Conservation (phyloP, 306 rosid species). For the Casuarina glauca region DNA sequence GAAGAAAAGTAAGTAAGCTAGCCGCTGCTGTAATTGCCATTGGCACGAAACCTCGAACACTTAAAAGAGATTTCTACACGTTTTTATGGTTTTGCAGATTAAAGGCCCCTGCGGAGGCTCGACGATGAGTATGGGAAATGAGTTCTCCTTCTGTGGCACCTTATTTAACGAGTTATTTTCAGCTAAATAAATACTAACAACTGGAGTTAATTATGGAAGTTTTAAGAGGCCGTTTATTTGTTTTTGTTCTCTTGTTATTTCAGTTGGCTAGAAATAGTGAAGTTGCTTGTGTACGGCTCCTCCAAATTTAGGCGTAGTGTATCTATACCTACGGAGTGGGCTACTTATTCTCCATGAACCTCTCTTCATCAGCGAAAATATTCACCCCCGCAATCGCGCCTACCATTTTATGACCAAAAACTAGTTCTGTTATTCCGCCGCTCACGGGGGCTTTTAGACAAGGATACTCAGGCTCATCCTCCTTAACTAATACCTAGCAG, state of each 20-base stretch:
- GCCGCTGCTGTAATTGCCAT: slow-evolving; percentile 42
- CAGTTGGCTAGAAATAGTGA: slow-evolving; percentile 27
- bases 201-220: slow-evolving; percentile 9
- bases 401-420: neutral
- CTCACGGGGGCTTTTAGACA: neutral
- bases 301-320: slow-evolving; percentile 6
- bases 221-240: slow-evolving; percentile 28
- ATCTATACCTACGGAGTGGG: slow-evolving; percentile 3
- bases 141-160: slow-evolving; percentile 19
- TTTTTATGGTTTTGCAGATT: neutral
- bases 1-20: slow-evolving; percentile 21
- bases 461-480: too few species aligned
- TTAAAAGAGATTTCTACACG: neutral
- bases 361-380: slow-evolving; percentile 9
- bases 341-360: slow-evolving; percentile 19
- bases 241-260: slow-evolving; percentile 12
- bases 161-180: slow-evolving; percentile 29
- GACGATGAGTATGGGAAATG: slow-evolving; percentile 12
- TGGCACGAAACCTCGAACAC: slow-evolving; percentile 8
- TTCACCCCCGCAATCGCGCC: neutral
- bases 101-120: slow-evolving; percentile 50
- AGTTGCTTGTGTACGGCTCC: neutral
- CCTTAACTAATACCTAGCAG: too few species aligned
- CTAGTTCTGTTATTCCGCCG: neutral
- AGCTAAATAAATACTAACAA: slow-evolving; percentile 18